Evolutionary conservation across 805 yeast genomes (phyloP).

Genomic region (Candida boidinii): DNA sequence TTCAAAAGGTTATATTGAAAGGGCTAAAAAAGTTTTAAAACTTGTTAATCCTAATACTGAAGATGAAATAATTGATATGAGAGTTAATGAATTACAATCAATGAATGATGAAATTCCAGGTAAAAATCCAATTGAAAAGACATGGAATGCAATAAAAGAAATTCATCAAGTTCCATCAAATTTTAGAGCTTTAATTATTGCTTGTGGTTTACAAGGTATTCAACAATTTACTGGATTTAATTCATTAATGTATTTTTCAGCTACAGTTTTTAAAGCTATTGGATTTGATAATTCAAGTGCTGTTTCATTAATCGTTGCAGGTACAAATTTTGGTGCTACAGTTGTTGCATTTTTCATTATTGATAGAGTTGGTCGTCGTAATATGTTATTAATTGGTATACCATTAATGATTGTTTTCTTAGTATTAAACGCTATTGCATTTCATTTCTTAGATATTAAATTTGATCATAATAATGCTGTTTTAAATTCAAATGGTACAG

Average conservation of each 20-base stretch:
- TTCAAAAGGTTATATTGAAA: constrained; percentile 53
- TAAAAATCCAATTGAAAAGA: constrained; percentile 34
- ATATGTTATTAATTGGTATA: constrained; percentile 66
- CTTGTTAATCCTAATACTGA: constrained; percentile 58
- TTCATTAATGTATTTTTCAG: constrained; percentile 90
- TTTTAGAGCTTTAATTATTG: constrained; percentile 80
- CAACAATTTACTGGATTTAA: constrained; percentile 97
- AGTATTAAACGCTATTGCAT: constrained; percentile 79
- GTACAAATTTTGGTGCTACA: constrained; percentile 88
- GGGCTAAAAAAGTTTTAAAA: constrained; percentile 58
- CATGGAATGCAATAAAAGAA: constrained; percentile 53
- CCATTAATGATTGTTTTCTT: constrained; percentile 80
- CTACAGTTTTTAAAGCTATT: constrained; percentile 84
- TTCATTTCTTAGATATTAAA: constrained; percentile 70
- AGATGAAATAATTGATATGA: constrained; percentile 53
- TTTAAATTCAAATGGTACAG: constrained; percentile 38
- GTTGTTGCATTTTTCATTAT: constrained; percentile 78
- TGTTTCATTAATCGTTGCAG: constrained; percentile 88
- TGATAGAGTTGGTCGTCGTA: constrained; percentile 83
- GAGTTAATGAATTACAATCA: constrained; percentile 56
- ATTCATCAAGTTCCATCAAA: constrained; percentile 68
- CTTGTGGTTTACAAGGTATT: constrained; percentile 91
- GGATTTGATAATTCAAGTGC: constrained; percentile 91
- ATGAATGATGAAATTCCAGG: constrained; percentile 40
- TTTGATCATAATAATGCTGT: constrained; percentile 41